Percentiles rank a stretch among this genome's conserved stretches.
These are phyloP conservation scores for Pestalotiopsis sp. DNA, from an alignment of 2,329 filamentous ascomycete genomes.

Conservation along the genomic window DNA sequence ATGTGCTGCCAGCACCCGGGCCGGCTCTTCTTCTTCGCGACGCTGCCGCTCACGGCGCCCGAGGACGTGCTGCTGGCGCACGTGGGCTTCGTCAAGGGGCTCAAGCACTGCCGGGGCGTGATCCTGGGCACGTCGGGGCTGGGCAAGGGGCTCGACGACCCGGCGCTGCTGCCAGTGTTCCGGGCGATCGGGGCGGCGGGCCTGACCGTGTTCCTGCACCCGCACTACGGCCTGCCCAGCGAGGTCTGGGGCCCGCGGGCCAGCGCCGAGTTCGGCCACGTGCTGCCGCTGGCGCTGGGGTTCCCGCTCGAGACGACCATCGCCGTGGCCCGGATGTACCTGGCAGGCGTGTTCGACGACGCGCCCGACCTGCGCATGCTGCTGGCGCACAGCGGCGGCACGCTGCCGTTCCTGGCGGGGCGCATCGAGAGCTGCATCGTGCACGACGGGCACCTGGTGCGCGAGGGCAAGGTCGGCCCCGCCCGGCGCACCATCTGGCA, in stretches of 20 bases:
- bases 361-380: slow-evolving; percentile 71
- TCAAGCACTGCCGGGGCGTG: slow-evolving; percentile 77
- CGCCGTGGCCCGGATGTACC: slow-evolving; percentile 80
- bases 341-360: slow-evolving; percentile 82
- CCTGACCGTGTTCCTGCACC: slow-evolving; percentile 80
- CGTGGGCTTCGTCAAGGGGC: slow-evolving; percentile 58
- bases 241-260: slow-evolving; percentile 76
- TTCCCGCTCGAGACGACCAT: slow-evolving; percentile 95
- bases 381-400: slow-evolving; percentile 85
- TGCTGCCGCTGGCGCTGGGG: slow-evolving; percentile 80
- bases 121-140: slow-evolving; percentile 85
- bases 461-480: slow-evolving; percentile 55
- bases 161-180: slow-evolving; percentile 70
- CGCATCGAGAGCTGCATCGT: slow-evolving; percentile 84
- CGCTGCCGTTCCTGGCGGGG: slow-evolving; percentile 84
- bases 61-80: slow-evolving; percentile 62
- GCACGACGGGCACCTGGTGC: slow-evolving; percentile 76
- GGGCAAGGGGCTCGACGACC: slow-evolving; percentile 79
- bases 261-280: slow-evolving; percentile 75
- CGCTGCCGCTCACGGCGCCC: slow-evolving; percentile 74
- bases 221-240: slow-evolving; percentile 84
- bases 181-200: slow-evolving; percentile 63
- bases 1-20: slow-evolving; percentile 69
- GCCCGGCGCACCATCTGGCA: slow-evolving; percentile 54
- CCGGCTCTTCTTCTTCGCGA: slow-evolving; percentile 79